phyloP scores from a whole-genome alignment of 768 basidiomycete species.

The Daedaleopsis sinensis region DNA sequence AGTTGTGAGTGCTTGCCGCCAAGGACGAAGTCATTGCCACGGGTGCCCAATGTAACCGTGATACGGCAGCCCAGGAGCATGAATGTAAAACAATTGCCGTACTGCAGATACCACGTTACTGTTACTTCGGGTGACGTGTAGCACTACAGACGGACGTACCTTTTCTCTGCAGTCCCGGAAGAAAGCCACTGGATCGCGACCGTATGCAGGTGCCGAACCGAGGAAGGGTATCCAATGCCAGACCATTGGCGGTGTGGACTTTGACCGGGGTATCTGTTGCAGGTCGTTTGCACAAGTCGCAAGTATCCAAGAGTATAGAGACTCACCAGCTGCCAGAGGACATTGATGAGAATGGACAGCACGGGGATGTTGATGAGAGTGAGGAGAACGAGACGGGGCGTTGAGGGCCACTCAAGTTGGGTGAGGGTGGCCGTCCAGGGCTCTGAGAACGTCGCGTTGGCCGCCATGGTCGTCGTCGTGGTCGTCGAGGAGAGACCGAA shows the following conservation, averaged over 20 bases:
- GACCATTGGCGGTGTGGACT: slow-evolving; percentile 82
- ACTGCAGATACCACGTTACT: slow-evolving; percentile 46
- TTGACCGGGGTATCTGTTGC: slow-evolving; percentile 67
- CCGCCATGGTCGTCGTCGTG: slow-evolving; percentile 24
- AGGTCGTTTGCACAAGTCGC: background rate
- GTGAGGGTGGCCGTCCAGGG: slow-evolving; percentile 32
- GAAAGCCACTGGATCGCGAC: slow-evolving; percentile 91
- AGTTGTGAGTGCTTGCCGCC: slow-evolving; percentile 92
- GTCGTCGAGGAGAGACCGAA: slow-evolving; percentile 1
- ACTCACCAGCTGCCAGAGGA: slow-evolving; percentile 74
- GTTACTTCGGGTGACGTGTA: background rate
- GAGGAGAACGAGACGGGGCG: slow-evolving; percentile 37
- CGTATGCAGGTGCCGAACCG: slow-evolving; percentile 88
- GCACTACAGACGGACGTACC: slow-evolving; percentile 43
- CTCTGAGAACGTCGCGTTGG: slow-evolving; percentile 29
- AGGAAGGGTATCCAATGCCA: slow-evolving; percentile 92
- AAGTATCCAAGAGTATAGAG: background rate
- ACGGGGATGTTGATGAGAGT: slow-evolving; percentile 67
- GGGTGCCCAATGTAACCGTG: slow-evolving; percentile 88
- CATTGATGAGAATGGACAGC: slow-evolving; percentile 70
- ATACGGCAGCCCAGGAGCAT: slow-evolving; percentile 86
- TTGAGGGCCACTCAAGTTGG: slow-evolving; percentile 30
- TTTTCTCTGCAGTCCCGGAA: slow-evolving; percentile 78
- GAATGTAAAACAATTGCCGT: slow-evolving; percentile 98
- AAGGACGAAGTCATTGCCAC: slow-evolving; percentile 92